Base-by-base conservation (phyloP, 108 stramenopile species). In the Stephanodiscus minutulus region DNA sequence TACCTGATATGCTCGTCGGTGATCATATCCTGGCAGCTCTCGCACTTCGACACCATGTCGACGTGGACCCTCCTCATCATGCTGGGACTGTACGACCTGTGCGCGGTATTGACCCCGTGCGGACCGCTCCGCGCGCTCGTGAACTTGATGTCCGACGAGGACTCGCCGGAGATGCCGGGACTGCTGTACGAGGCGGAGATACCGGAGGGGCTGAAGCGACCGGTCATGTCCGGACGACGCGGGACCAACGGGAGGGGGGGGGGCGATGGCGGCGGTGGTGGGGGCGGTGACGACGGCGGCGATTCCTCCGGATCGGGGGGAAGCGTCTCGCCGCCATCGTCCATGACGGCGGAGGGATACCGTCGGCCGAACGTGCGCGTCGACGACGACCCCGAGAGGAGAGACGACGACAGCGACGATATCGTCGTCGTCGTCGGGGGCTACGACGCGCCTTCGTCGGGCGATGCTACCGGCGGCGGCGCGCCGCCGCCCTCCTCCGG, bases 61-160 rank as follows among this genome's bases (percentile, higher is more conserved):
- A 86, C 94, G 8, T 99, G 98, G 98, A 88, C 92, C 7, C 83
- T 99, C 12, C 73, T 99, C 18, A 85, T 98, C 24, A 94, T 97
- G 78, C 78, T 99, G 65, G 98, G 96, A 1, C 73, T 99, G 24
- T 99, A 99, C 70, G 98, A 98, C 81, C 81, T 96, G 57, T 96
- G 96, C 77, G 98, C 97, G 18, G 97, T 98, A n/a, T 81, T 98
- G 31, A 96, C 97, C 28, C 97, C 97, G 5, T 97, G 95, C 67
- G 98, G 98, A 18, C 98, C 98, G 3, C 79, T 98, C 29, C 83
- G 83, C 55, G 87, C 87, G 0, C 82, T 98, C 27, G 96, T 99
- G 9, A 82, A 89, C 61, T 76, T 97, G 44, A 95, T 97, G 94
- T 91, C 91, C 27, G 71, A 91, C 47, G 91, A 95, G 67, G 88